phyloP scores from a whole-genome alignment of 2,329 filamentous ascomycete genomes.

The Pseudogymnoascus sp. region DNA sequence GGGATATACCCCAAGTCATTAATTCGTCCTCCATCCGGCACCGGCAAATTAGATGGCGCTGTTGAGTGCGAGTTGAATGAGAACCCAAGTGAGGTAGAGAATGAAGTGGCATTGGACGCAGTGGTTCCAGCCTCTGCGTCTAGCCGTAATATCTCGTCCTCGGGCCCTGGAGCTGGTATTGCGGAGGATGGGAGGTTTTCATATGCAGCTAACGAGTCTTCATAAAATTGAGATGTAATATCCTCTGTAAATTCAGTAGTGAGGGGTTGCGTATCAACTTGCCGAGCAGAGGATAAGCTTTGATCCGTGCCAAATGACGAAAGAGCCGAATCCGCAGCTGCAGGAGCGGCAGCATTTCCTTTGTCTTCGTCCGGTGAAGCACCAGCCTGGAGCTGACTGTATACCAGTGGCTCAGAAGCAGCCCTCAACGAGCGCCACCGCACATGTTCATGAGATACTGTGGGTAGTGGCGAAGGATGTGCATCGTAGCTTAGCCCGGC shows the following conservation, averaged over 20 bases:
- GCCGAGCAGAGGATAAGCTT: conserved; percentile 18
- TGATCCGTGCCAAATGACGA: neutral
- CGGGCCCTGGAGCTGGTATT: conserved; percentile 27
- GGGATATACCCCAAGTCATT: conserved; percentile 66
- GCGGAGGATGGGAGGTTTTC: conserved; percentile 59
- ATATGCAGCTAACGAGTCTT: conserved; percentile 69
- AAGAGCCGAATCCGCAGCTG: conserved; percentile 35
- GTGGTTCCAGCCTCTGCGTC: conserved; percentile 24
- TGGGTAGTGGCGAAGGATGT: conserved; percentile 11
- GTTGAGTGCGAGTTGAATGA: conserved; percentile 27
- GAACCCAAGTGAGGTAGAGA: neutral
- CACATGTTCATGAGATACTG: conserved; percentile 15
- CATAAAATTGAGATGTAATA: conserved; percentile 59
- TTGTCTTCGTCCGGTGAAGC: conserved; percentile 28
- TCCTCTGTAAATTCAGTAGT: conserved; percentile 23
- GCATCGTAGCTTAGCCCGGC: conserved; percentile 23
- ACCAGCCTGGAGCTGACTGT: conserved; percentile 39
- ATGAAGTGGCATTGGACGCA: conserved; percentile 34
- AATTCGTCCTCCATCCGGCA: conserved; percentile 35
- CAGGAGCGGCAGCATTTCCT: conserved; percentile 41
- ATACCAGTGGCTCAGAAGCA: conserved; percentile 44
- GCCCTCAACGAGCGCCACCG: conserved; percentile 46
- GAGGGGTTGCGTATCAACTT: conserved; percentile 14
- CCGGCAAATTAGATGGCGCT: conserved; percentile 7
- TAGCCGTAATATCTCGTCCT: neutral